phyloP scores from a whole-genome alignment of 768 basidiomycete species.

The Agrocybe chaxingu region DNA sequence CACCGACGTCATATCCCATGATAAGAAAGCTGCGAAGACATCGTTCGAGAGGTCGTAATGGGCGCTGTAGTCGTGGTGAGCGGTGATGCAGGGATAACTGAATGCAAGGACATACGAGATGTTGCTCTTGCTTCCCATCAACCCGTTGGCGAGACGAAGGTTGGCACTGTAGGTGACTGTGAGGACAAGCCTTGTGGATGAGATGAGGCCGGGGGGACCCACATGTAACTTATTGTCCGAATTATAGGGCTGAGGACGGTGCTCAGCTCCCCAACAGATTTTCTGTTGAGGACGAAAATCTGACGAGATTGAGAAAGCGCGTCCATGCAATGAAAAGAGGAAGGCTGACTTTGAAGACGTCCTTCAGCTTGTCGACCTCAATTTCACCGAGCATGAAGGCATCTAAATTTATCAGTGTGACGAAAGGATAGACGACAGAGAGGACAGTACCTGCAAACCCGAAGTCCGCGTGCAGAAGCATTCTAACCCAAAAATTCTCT shows the following conservation, averaged over 20 bases:
- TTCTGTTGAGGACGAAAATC: slow-evolving; percentile 12
- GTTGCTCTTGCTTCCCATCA: slow-evolving; percentile 9
- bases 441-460: slow-evolving; percentile 7
- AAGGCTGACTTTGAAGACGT: slow-evolving; percentile 4
- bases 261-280: slow-evolving; percentile 5
- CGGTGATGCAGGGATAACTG: neutral
- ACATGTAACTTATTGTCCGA: slow-evolving; percentile 9
- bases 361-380: slow-evolving; percentile 5
- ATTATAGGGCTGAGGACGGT: slow-evolving; percentile 4
- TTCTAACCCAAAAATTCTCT: slow-evolving; percentile 10
- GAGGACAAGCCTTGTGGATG: neutral
- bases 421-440: neutral
- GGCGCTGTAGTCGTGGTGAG: neutral
- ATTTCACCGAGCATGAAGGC: slow-evolving; percentile 11
- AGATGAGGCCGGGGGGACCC: neutral
- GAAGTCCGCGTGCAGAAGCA: slow-evolving; percentile 9
- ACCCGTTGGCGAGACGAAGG: slow-evolving; percentile 7
- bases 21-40: slow-evolving; percentile 9
- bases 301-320: neutral
- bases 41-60: slow-evolving; percentile 13
- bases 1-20: slow-evolving; percentile 12
- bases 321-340: neutral
- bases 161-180: slow-evolving; percentile 2
- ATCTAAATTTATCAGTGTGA: neutral
- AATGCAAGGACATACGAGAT: slow-evolving; percentile 6